These are phyloP conservation scores for Suillus variegatus DNA, from an alignment of 768 basidiomycete genomes.

Conservation along the genomic window DNA sequence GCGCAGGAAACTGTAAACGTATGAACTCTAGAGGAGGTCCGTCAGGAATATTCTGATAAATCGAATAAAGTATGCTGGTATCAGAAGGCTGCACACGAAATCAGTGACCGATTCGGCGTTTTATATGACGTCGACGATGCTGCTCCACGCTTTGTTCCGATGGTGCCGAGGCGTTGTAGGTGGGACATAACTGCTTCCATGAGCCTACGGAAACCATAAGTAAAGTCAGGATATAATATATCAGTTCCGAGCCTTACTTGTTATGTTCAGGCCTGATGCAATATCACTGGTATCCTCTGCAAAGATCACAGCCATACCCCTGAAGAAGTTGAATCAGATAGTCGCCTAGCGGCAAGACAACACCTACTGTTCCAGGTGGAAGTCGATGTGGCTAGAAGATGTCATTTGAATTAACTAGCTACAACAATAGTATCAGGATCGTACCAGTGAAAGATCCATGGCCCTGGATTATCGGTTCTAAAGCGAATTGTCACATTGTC, in stretches of 20 bases:
- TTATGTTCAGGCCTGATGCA: slow-evolving; percentile 16
- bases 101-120: background rate
- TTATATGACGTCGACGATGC: background rate
- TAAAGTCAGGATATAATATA: background rate
- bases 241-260: slow-evolving; percentile 14
- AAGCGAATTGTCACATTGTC: slow-evolving; percentile 61
- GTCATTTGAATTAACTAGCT: background rate
- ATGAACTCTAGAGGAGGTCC: too few relatives aligned
- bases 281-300: slow-evolving; percentile 35
- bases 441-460: slow-evolving; percentile 50
- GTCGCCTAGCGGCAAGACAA: slow-evolving; percentile 2
- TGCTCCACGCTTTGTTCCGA: background rate
- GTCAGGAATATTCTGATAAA: too few relatives aligned
- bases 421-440: background rate
- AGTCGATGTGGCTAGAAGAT: slow-evolving; percentile 36
- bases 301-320: slow-evolving; percentile 43
- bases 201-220: background rate
- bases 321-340: slow-evolving; percentile 37
- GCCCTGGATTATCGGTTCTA: slow-evolving; percentile 67
- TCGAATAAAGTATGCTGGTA: background rate
- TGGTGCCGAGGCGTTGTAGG: slow-evolving; percentile 4
- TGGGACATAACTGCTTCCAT: slow-evolving; percentile 9
- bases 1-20: too few relatives aligned
- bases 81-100: background rate
- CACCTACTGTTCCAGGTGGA: slow-evolving; percentile 35